phyloP scores from a whole-genome alignment of 139 green algal species.

The Chara braunii region DNA sequence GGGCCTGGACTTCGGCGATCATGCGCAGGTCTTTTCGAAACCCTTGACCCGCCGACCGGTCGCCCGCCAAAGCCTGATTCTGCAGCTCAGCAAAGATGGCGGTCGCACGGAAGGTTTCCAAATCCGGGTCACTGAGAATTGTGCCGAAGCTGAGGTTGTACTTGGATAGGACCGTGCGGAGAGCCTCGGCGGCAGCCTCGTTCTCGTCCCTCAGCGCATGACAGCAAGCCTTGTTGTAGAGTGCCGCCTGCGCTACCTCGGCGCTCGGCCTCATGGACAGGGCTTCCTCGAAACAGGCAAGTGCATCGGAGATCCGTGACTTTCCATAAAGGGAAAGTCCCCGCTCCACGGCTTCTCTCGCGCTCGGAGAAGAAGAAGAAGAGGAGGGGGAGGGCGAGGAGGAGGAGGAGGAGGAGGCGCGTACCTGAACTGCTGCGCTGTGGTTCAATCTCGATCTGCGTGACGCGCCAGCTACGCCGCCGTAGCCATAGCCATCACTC shows the following conservation, averaged over 20 bases:
- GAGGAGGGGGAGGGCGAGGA: neutral
- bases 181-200: conserved; percentile 51
- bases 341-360: neutral
- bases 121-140: conserved; percentile 54
- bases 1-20: conserved; percentile 27
- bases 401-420: neutral
- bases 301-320: conserved; percentile 40
- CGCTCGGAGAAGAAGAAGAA: neutral
- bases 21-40: conserved; percentile 34
- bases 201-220: conserved; percentile 33
- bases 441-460: too few relatives aligned
- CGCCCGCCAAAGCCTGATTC: conserved; percentile 13
- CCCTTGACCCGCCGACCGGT: neutral
- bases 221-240: conserved; percentile 87
- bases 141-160: conserved; percentile 72
- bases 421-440: neutral
- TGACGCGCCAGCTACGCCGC: neutral
- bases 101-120: conserved; percentile 50
- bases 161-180: conserved; percentile 62
- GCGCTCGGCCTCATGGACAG: conserved; percentile 61
- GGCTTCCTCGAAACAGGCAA: conserved; percentile 60
- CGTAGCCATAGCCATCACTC: conserved; percentile 1
- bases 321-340: neutral
- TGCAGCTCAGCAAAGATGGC: conserved; percentile 55
- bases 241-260: conserved; percentile 75